These are phyloP conservation scores for Chlamydomonas schloesseri DNA, from an alignment of 139 green algal genomes.

Conservation along the genomic window DNA sequence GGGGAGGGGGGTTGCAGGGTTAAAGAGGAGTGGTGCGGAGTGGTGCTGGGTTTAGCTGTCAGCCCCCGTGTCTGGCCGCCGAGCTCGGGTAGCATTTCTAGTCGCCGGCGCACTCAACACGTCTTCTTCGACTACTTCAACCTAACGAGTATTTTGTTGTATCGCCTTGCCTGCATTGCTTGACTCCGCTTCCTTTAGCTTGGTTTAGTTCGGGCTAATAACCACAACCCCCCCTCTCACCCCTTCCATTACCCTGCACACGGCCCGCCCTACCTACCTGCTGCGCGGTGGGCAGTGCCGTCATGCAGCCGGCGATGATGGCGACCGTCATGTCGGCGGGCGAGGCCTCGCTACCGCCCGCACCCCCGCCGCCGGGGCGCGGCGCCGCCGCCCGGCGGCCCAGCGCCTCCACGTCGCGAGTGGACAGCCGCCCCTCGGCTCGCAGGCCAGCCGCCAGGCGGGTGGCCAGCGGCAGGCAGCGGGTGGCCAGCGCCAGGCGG, in stretches of 20 bases:
- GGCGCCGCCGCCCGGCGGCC: neutral
- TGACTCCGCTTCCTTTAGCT: too few relatives aligned
- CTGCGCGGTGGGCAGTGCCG: neutral
- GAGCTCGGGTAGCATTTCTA: too few relatives aligned
- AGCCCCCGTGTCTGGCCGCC: too few relatives aligned
- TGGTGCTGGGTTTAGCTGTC: too few relatives aligned
- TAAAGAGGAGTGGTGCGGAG: too few relatives aligned
- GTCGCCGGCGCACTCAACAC: too few relatives aligned
- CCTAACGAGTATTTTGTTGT: too few relatives aligned
- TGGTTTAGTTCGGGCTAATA: too few relatives aligned
- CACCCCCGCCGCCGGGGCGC: neutral
- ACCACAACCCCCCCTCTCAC: too few relatives aligned
- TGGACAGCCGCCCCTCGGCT: constrained; percentile 22
- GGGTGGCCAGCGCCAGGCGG: constrained; percentile 12
- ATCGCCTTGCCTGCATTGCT: too few relatives aligned
- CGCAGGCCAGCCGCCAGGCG: constrained; percentile 17
- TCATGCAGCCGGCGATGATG: constrained; percentile 28
- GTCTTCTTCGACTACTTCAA: too few relatives aligned
- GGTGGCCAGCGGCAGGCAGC: constrained; percentile 35
- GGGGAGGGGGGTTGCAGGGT: neutral
- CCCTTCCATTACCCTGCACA: too few relatives aligned
- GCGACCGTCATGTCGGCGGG: constrained; percentile 12
- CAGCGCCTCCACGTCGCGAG: constrained; percentile 32
- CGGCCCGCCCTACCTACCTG: neutral
- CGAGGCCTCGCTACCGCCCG: neutral